Conservation (phyloP, 78 protist species). For the Speleostelium caveatum region DNA sequence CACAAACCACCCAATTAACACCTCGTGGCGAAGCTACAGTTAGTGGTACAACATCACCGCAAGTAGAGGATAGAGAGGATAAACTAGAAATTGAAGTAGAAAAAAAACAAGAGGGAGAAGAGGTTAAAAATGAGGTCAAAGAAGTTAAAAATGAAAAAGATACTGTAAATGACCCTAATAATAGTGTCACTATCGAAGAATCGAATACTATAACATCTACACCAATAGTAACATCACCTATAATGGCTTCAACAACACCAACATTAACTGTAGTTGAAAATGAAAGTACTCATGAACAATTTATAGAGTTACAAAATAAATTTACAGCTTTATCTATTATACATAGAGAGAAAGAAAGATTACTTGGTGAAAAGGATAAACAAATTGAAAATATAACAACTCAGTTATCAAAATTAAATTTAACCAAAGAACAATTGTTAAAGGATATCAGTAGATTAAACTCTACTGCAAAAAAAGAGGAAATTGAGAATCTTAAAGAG, state of each 20-base stretch:
- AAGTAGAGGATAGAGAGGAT: too few relatives aligned
- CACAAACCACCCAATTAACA: not conserved
- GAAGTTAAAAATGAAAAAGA: too few relatives aligned
- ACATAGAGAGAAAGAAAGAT: conserved; percentile 50
- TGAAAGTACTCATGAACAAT: not conserved
- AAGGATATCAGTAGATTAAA: conserved; percentile 26
- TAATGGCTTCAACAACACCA: not conserved
- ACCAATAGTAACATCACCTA: too few relatives aligned
- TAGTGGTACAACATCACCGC: too few relatives aligned
- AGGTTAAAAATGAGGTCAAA: too few relatives aligned
- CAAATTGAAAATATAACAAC: conserved; percentile 11
- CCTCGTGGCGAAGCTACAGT: too few relatives aligned
- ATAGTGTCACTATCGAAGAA: too few relatives aligned
- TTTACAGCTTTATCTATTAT: conserved; percentile 22
- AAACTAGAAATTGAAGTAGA: too few relatives aligned
- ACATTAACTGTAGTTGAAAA: not conserved
- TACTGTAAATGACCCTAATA: too few relatives aligned
- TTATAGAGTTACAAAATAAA: conserved; percentile 35
- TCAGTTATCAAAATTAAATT: conserved; percentile 21
- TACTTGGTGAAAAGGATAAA: conserved; percentile 39
- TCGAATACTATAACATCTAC: too few relatives aligned
- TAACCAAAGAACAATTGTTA: conserved; percentile 38
- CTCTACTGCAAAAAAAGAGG: conserved; percentile 51
- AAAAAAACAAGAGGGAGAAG: too few relatives aligned
- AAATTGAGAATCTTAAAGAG: conserved; percentile 66